phyloP scores from a whole-genome alignment of 805 yeast genomes.

The Teunomyces tritomae region DNA sequence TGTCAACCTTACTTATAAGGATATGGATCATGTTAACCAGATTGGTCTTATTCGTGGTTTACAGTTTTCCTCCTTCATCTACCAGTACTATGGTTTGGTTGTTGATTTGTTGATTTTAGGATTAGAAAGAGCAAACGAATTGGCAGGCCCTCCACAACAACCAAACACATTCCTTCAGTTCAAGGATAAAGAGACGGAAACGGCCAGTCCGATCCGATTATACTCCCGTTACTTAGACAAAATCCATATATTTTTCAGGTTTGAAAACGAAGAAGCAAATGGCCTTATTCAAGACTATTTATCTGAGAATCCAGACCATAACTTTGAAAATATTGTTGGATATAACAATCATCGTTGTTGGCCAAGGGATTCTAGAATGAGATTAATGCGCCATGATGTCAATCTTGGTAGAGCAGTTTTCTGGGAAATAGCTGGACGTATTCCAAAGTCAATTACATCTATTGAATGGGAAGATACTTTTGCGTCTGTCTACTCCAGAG shows the following conservation, averaged over 20 bases:
- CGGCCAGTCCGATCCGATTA: constrained; percentile 69
- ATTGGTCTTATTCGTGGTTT: constrained; percentile 86
- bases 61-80: constrained; percentile 85
- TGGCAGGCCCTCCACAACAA: constrained; percentile 72
- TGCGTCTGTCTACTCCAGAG: constrained; percentile 86
- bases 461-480: constrained; percentile 77
- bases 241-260: constrained; percentile 74
- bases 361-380: constrained; percentile 93
- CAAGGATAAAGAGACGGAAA: constrained; percentile 55
- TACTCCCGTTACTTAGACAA: constrained; percentile 84
- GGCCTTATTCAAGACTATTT: constrained; percentile 74
- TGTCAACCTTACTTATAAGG: constrained; percentile 77
- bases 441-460: constrained; percentile 72
- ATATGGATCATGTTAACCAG: constrained; percentile 90
- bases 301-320: constrained; percentile 88
- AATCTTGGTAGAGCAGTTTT: constrained; percentile 87
- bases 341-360: constrained; percentile 89
- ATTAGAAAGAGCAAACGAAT: constrained; percentile 76
- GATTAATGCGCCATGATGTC: constrained; percentile 85
- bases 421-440: constrained; percentile 81
- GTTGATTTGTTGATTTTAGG: constrained; percentile 83
- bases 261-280: constrained; percentile 68
- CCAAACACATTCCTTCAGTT: constrained; percentile 84
- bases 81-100: constrained; percentile 85
- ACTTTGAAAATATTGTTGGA: constrained; percentile 80